A percentile compares a stretch with the other conserved stretches of the same genome.
Evolutionary conservation across 2,329 filamentous ascomycete species (phyloP).

Genomic region (Penicillium griseofulvum): DNA sequence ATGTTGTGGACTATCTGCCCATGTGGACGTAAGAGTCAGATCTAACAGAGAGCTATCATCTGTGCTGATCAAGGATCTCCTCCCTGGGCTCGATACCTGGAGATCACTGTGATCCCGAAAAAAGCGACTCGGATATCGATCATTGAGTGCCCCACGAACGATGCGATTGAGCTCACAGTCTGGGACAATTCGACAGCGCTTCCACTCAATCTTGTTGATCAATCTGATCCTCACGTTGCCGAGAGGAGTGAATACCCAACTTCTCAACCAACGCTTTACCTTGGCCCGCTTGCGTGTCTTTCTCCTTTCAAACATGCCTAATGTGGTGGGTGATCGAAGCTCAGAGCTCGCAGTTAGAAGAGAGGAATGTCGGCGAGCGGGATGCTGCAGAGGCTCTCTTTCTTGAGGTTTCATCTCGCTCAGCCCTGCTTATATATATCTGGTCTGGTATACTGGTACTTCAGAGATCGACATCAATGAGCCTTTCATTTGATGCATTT

Average conservation of each 20-base stretch:
- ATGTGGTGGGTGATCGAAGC: neutral
- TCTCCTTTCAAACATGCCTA: neutral
- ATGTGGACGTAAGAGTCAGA: neutral
- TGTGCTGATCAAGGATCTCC: neutral
- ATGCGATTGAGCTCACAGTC: neutral
- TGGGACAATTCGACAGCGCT: neutral
- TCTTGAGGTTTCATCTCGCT: neutral
- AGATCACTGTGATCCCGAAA: neutral
- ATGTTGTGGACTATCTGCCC: neutral
- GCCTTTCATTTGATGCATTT: neutral
- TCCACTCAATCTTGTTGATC: neutral
- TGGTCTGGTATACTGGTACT: neutral
- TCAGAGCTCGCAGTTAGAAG: neutral
- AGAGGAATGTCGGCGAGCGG: neutral
- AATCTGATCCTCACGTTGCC: neutral
- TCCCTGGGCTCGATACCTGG: neutral
- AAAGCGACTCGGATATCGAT: neutral
- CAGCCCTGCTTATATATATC: neutral
- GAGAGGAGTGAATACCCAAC: neutral
- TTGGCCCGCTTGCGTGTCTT: neutral
- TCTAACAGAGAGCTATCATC: neutral
- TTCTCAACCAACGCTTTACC: slow-evolving; percentile 1
- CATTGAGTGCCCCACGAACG: neutral
- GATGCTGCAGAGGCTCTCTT: neutral
- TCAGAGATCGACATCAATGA: neutral